These are phyloP conservation scores for Lecanicillium sp. DNA, from an alignment of 2,329 filamentous ascomycete genomes.

Conservation along the genomic window DNA sequence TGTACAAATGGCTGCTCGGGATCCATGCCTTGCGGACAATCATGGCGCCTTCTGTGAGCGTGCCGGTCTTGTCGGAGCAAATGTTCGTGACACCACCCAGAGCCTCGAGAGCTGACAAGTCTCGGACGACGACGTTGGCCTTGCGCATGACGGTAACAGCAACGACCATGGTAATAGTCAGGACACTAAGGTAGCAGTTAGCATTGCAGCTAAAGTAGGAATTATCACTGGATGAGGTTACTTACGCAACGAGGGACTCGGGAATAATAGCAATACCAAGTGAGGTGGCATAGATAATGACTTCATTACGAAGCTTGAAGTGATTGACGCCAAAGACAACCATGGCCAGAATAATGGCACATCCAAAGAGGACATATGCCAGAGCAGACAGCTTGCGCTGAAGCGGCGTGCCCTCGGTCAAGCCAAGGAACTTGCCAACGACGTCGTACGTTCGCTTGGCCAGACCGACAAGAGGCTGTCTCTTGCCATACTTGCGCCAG, in stretches of 20 bases:
- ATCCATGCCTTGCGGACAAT: slow-evolving; percentile 60
- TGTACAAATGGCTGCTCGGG: slow-evolving; percentile 47
- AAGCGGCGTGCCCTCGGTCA: slow-evolving; percentile 64
- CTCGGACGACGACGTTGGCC: slow-evolving; percentile 55
- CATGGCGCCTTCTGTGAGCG: slow-evolving; percentile 61
- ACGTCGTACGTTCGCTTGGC: slow-evolving; percentile 38
- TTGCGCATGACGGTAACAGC: slow-evolving; percentile 57
- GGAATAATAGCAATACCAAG: slow-evolving; percentile 55
- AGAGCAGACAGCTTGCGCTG: slow-evolving; percentile 72
- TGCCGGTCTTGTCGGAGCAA: slow-evolving; percentile 68
- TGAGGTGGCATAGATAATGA: slow-evolving; percentile 50
- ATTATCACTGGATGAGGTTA: slow-evolving; percentile 10
- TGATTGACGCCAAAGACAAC: slow-evolving; percentile 51
- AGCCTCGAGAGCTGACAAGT: slow-evolving; percentile 59
- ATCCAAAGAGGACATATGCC: slow-evolving; percentile 66
- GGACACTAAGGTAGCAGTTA: slow-evolving; percentile 33
- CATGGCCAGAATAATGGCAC: slow-evolving; percentile 51
- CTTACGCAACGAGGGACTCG: slow-evolving; percentile 54
- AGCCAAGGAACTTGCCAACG: slow-evolving; percentile 49
- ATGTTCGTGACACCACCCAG: slow-evolving; percentile 65
- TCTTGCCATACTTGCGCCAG: slow-evolving; percentile 44
- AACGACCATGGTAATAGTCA: slow-evolving; percentile 64
- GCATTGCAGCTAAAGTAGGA: slow-evolving; percentile 1
- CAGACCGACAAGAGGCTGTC: slow-evolving; percentile 38
- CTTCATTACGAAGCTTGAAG: slow-evolving; percentile 41